phyloP scores from a whole-genome alignment of 1,284 basidiomycete genomes.

The Cystobasidium pallidum region DNA sequence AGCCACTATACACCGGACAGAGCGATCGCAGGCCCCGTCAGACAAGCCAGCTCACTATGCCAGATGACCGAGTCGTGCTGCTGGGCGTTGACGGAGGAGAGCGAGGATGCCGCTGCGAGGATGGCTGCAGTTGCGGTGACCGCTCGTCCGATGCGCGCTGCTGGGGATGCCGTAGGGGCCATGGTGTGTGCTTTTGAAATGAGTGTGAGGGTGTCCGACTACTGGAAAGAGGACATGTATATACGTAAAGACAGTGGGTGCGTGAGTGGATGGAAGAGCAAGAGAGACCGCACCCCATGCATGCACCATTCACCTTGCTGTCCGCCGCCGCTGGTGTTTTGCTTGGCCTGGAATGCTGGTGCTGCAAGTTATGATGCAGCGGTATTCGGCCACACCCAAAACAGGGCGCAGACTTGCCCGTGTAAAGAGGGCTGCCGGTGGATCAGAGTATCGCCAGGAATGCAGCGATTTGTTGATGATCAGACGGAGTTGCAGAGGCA shows the following conservation, averaged over 20 bases:
- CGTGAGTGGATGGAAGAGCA: no score
- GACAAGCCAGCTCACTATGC: no score
- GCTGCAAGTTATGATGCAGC: no score
- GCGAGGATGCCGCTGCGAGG: not conserved
- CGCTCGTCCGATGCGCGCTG: not conserved
- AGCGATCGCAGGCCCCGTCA: no score
- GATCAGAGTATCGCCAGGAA: not conserved
- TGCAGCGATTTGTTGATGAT: no score
- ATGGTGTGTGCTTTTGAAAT: not conserved
- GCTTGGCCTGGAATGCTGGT: constrained; percentile 24
- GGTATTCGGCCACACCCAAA: not conserved
- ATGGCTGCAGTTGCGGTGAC: not conserved
- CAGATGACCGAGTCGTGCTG: constrained; percentile 16
- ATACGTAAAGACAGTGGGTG: no score
- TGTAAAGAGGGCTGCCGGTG: not conserved
- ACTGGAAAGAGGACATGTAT: no score
- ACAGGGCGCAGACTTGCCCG: not conserved
- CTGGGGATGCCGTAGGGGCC: not conserved
- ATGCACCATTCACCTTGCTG: not conserved
- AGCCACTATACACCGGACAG: not conserved
- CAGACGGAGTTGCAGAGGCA: no score
- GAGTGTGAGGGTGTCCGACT: not conserved
- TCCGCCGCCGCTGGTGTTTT: not conserved
- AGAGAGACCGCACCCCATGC: no score
- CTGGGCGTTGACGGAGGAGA: not conserved